Evolutionary conservation across 2,329 filamentous ascomycete genomes (phyloP).

Genomic region (Talaromyces amestolkiae): DNA sequence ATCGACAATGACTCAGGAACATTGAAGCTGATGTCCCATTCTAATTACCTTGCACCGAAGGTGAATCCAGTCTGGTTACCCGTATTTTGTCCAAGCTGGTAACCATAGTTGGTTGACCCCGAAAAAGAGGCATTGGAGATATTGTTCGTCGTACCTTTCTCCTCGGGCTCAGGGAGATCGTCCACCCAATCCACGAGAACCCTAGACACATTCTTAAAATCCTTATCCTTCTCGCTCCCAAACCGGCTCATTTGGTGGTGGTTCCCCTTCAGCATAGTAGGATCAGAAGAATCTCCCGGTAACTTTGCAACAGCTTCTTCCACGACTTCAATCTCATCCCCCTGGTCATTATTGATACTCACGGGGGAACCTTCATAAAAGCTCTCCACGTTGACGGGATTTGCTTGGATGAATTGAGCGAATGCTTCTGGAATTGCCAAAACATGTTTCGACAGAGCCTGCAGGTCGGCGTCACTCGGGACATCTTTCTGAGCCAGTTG

Average conservation of each 20-base stretch:
- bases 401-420: not conserved
- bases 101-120: slow-evolving; percentile 4
- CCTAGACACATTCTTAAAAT: slow-evolving; percentile 7
- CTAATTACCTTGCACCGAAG: not conserved
- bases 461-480: not conserved
- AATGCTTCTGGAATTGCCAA: slow-evolving; percentile 7
- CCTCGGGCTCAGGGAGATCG: slow-evolving; percentile 1
- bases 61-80: slow-evolving; percentile 7
- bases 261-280: not conserved
- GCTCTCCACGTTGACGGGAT: not conserved
- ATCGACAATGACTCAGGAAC: not conserved
- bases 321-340: slow-evolving; percentile 3
- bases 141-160: slow-evolving; percentile 4
- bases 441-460: not conserved
- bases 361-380: slow-evolving; percentile 12
- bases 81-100: slow-evolving; percentile 9
- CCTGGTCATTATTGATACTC: not conserved
- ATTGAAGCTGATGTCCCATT: not conserved
- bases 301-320: slow-evolving; percentile 4
- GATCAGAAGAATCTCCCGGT: not conserved
- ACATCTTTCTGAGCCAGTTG: slow-evolving; percentile 6
- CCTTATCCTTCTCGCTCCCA: slow-evolving; percentile 7
- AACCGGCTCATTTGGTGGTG: slow-evolving; percentile 1
- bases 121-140: slow-evolving; percentile 10
- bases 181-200: slow-evolving; percentile 2